phyloP scores from a whole-genome alignment of 805 yeast genomes.

The Suhomyces sp. region DNA sequence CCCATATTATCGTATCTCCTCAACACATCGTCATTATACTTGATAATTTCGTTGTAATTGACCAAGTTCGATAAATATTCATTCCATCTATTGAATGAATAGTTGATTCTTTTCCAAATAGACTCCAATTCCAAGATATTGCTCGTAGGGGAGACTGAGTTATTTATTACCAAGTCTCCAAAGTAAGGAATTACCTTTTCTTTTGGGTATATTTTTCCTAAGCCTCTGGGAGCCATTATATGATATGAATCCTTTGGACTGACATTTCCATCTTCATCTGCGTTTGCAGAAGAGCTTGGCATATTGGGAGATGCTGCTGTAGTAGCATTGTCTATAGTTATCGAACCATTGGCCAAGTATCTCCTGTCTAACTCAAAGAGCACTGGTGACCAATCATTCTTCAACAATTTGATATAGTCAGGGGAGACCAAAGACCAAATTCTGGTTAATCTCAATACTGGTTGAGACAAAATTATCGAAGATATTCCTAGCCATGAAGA shows the following conservation, averaged over 20 bases:
- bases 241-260: conserved; percentile 50
- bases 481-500: conserved; percentile 93
- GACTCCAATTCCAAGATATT: conserved; percentile 58
- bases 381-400: conserved; percentile 90
- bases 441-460: conserved; percentile 67
- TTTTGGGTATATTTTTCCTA: conserved; percentile 74
- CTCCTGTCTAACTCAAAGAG: conserved; percentile 84
- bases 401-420: conserved; percentile 55
- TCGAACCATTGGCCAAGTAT: conserved; percentile 43
- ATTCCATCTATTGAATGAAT: conserved; percentile 81
- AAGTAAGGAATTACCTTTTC: conserved; percentile 82
- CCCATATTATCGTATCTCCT: conserved; percentile 41
- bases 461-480: conserved; percentile 75
- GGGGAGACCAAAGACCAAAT: conserved; percentile 75
- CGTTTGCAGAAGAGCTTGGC: conserved; percentile 4
- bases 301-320: conserved; percentile 10
- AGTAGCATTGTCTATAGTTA: conserved; percentile 5
- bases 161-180: conserved; percentile 73
- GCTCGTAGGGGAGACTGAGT: conserved; percentile 15
- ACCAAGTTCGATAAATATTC: conserved; percentile 55
- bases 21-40: conserved; percentile 40
- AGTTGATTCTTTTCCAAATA: conserved; percentile 62
- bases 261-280: conserved; percentile 28
- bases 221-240: conserved; percentile 82
- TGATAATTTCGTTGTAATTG: conserved; percentile 41